These are phyloP conservation scores for Trichoderma virens DNA, from an alignment of 495 filamentous ascomycete genomes.

Conservation along the genomic window DNA sequence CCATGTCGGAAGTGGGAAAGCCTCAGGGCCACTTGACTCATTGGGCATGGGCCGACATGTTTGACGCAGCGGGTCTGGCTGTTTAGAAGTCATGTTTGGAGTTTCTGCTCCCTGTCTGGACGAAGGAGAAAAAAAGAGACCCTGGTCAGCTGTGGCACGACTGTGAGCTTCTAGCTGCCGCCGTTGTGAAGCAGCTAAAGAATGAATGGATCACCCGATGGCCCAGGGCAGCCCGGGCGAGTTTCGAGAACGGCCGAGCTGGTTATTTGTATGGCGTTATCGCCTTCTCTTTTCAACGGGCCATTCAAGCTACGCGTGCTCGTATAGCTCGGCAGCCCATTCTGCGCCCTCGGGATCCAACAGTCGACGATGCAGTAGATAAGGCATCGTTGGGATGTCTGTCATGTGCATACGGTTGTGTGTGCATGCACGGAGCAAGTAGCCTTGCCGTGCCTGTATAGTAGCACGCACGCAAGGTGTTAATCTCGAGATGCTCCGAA, in stretches of 20 bases:
- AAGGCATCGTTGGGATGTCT: too few relatives aligned
- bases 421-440: not conserved
- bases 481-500: not conserved
- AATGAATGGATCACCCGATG: not conserved
- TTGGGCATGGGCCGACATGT: not conserved
- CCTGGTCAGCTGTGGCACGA: slow-evolving; percentile 1
- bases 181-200: not conserved
- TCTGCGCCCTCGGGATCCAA: not conserved
- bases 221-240: not conserved
- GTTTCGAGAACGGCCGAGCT: not conserved
- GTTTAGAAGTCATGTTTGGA: not conserved
- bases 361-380: not conserved
- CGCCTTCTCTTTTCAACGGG: not conserved
- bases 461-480: not conserved
- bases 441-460: not conserved
- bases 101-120: not conserved
- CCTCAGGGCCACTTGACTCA: slow-evolving; percentile 4
- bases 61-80: not conserved
- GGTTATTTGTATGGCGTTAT: not conserved
- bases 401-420: not conserved
- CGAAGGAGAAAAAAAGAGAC: not conserved
- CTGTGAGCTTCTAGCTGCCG: not conserved
- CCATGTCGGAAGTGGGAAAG: slow-evolving; percentile 9
- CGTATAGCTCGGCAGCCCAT: not conserved
- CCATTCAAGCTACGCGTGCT: not conserved